Evolutionary conservation across 1,139 yeast genomes (phyloP), one percentile per base, ranked within the genome.

Genomic region (Chernovozyma aurita): DNA sequence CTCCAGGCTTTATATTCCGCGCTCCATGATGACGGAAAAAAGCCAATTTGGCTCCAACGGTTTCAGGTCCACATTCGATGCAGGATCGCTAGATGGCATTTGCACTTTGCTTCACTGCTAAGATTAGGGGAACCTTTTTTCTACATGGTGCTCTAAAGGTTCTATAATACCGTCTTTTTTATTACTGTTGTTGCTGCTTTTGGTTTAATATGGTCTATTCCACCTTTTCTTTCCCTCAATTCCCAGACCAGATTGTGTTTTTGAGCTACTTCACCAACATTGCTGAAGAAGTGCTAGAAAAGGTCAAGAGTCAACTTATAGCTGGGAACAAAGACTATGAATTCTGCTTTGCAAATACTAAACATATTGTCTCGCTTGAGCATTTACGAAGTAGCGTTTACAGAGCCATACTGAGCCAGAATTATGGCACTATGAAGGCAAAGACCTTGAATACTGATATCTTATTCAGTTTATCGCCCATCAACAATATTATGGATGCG

Each of bases 401-500:
- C 47, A 58, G 57, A 38, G 59, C 74, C 5, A 34, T 70, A n/a
- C 47, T 48, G 17, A 65, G 65, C 48, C 41, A 48, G 28, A 40
- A 35, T 4, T 48, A 50, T 18, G 59, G 48, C 3, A 43, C 49
- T 16, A 62, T 60, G 63, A 59, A 56, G 42, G 70, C 76, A 26
- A 65, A 64, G 32, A 60, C 71, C 1, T 50, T 70, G 37, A 60
- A 68, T 42, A 62, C 75, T 0, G 75, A 70, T 43, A 63, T 69
- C 26, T 59, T 70, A 18, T 59, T 62, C 43, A 65, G 59, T 42
- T 54, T 70, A 40, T 64, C 70, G 3, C 73, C 75, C 2, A 55
- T 63, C 13, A 70, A 68, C 50, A 69, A 66, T 41, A 65, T 70
- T 32, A 56, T 59, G 55, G 74, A 70, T 39, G 72, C 75, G 1